Evolutionary conservation across 1,284 basidiomycete genomes (phyloP).

Genomic region (Ceratobasidium sp.): DNA sequence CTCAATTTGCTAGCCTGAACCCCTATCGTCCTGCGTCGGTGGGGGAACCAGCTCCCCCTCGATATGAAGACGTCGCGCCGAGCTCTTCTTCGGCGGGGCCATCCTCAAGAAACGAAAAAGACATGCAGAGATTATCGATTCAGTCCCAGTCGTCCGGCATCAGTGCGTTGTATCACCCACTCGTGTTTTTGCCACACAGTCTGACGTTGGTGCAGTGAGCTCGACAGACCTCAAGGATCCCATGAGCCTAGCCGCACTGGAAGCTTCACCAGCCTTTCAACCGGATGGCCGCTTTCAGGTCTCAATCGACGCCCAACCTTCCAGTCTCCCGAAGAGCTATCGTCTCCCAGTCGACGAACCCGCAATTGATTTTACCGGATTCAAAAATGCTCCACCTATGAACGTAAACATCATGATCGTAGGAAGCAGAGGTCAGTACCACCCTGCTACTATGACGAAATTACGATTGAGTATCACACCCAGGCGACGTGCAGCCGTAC

Average conservation of each 20-base stretch:
- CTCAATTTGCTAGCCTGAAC: not conserved
- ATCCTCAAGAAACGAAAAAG: slow-evolving; percentile 10
- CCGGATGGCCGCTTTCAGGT: slow-evolving; percentile 42
- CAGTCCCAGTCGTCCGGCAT: slow-evolving; percentile 27
- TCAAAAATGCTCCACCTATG: slow-evolving; percentile 59
- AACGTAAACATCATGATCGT: slow-evolving; percentile 74
- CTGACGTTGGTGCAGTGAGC: not conserved
- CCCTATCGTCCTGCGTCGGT: not conserved
- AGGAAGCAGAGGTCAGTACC: slow-evolving; percentile 65
- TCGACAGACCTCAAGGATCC: not conserved
- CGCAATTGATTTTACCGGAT: slow-evolving; percentile 59
- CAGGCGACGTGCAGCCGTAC: slow-evolving; percentile 78
- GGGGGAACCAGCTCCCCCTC: slow-evolving; percentile 8
- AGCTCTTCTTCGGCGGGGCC: not conserved
- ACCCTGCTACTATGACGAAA: not conserved
- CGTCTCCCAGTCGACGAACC: slow-evolving; percentile 62
- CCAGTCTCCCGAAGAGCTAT: slow-evolving; percentile 62
- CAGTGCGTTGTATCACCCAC: slow-evolving; percentile 2
- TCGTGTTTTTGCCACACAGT: not conserved
- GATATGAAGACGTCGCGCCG: slow-evolving; percentile 31
- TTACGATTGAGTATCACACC: not conserved
- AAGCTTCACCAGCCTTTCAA: slow-evolving; percentile 25
- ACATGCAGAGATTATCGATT: slow-evolving; percentile 9
- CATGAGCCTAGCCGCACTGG: slow-evolving; percentile 18
- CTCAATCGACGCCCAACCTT: slow-evolving; percentile 13